These are phyloP conservation scores for Geosmithia putterillii DNA, from an alignment of 2,329 filamentous ascomycete genomes.

Conservation along the genomic window DNA sequence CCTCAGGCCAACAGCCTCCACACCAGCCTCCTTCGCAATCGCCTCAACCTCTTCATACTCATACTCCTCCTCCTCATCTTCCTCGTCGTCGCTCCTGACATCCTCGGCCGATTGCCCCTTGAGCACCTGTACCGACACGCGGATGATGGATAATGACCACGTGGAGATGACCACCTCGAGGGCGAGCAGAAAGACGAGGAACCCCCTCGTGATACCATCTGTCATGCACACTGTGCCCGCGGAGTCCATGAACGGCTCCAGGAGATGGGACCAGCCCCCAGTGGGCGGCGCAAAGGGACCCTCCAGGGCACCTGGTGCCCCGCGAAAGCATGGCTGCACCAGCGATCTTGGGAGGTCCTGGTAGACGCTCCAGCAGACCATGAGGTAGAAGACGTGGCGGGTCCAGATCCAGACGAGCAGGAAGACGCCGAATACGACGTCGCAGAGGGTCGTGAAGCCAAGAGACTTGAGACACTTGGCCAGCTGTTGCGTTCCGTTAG, in stretches of 20 bases:
- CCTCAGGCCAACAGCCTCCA: constrained; percentile 56
- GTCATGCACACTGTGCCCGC: constrained; percentile 73
- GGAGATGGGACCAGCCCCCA: constrained; percentile 42
- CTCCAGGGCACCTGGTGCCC: constrained; percentile 38
- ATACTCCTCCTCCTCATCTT: constrained; percentile 45
- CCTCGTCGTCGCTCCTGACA: constrained; percentile 76
- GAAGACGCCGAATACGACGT: constrained; percentile 74
- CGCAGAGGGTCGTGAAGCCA: constrained; percentile 63
- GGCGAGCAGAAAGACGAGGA: constrained; percentile 63
- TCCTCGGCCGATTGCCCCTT: constrained; percentile 72
- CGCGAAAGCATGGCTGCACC: constrained; percentile 60
- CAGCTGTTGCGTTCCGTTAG: constrained; percentile 32
- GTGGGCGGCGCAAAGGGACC: constrained; percentile 38
- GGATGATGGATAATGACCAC: constrained; percentile 85
- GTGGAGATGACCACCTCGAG: constrained; percentile 70
- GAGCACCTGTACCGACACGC: constrained; percentile 70
- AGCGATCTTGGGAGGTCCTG: constrained; percentile 50
- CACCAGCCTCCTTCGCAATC: constrained; percentile 60
- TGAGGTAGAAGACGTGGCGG: constrained; percentile 69
- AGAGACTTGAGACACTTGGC: constrained; percentile 94
- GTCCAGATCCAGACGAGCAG: constrained; percentile 77
- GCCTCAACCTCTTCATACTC: constrained; percentile 40
- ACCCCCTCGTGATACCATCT: constrained; percentile 58
- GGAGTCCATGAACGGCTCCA: constrained; percentile 62
- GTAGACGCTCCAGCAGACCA: constrained; percentile 75